Percentiles rank a stretch among this genome's conserved stretches.
Evolutionary conservation across 2,329 filamentous ascomycete species (phyloP).

Genomic region (Dactylonectria estremocensis): DNA sequence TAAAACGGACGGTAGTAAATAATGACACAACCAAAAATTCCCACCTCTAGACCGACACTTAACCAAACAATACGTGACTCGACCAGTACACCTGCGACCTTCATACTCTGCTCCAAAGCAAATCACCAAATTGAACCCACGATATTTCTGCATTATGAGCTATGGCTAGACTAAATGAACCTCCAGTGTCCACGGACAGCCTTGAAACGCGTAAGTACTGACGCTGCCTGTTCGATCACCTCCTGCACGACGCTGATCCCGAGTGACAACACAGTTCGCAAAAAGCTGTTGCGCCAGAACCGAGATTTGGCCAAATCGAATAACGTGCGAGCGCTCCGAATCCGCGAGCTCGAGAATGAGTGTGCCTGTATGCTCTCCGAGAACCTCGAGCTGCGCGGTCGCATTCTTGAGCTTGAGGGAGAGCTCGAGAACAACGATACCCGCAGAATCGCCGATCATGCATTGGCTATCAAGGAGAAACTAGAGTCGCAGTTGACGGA

Average conservation of each 20-base stretch:
- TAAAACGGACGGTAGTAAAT: constrained; percentile 53
- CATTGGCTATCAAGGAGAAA: constrained; percentile 78
- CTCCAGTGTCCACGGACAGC: constrained; percentile 76
- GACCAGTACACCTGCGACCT: constrained; percentile 31
- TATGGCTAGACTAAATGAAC: constrained; percentile 89
- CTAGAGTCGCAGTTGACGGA: constrained; percentile 82
- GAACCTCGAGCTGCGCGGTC: constrained; percentile 80
- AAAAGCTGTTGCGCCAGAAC: constrained; percentile 86
- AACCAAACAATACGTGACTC: constrained; percentile 42
- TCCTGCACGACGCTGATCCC: constrained; percentile 35
- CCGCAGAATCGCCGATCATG: constrained; percentile 74
- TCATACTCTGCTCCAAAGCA: constrained; percentile 37
- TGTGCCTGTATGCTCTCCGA: constrained; percentile 82
- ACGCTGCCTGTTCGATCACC: constrained; percentile 17
- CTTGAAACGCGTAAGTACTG: constrained; percentile 77
- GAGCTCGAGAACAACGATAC: constrained; percentile 75
- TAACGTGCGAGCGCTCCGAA: constrained; percentile 82
- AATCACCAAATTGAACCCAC: constrained; percentile 19
- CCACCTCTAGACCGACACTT: constrained; percentile 43
- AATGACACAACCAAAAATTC: constrained; percentile 51
- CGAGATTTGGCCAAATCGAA: constrained; percentile 86
- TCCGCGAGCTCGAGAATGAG: constrained; percentile 83
- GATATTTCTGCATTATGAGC: constrained; percentile 54
- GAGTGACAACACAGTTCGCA: constrained; percentile 71
- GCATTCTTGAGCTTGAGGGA: constrained; percentile 79